Evolutionary conservation across 192 early-diverging fungal genomes (phyloP).

Genomic region (Entomortierella beljakovae): DNA sequence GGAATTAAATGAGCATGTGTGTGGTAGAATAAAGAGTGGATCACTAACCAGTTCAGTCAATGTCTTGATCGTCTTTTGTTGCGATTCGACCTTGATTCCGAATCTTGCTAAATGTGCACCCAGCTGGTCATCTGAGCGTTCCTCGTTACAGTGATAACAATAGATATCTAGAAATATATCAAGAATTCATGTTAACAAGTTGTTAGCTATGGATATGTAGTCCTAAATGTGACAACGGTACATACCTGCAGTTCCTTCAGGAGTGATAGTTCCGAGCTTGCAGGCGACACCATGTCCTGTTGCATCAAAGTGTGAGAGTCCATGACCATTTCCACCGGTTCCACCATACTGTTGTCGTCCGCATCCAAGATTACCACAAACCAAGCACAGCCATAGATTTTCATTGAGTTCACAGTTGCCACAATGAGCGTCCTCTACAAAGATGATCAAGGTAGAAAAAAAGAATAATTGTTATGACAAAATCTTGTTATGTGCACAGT

Average conservation of each 20-base stretch:
- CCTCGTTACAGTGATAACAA: constrained; percentile 90
- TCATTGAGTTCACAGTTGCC: constrained; percentile 85
- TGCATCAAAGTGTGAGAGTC: constrained; percentile 81
- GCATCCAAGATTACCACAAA: constrained; percentile 94
- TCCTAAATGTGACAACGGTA: background rate
- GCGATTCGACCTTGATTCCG: constrained; percentile 87
- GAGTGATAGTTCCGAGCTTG: constrained; percentile 97
- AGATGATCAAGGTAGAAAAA: background rate
- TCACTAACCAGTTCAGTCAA: constrained; percentile 85
- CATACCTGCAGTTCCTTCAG: constrained; percentile 92
- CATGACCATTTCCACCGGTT: constrained; percentile 93
- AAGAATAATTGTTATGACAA: background rate
- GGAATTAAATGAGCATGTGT: background rate
- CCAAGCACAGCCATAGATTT: constrained; percentile 96
- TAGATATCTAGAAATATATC: constrained; percentile 71
- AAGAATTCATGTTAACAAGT: background rate
- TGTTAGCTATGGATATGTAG: background rate
- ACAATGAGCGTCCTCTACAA: constrained; percentile 75
- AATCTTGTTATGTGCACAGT: background rate
- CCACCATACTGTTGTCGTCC: constrained; percentile 96
- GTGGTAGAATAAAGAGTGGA: background rate
- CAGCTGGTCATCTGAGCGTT: constrained; percentile 81
- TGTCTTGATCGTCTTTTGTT: constrained; percentile 93
- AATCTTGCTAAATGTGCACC: constrained; percentile 83
- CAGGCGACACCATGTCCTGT: constrained; percentile 86